phyloP scores from a whole-genome alignment of 2,329 filamentous ascomycete genomes.

The Pseudocercospora ulei region DNA sequence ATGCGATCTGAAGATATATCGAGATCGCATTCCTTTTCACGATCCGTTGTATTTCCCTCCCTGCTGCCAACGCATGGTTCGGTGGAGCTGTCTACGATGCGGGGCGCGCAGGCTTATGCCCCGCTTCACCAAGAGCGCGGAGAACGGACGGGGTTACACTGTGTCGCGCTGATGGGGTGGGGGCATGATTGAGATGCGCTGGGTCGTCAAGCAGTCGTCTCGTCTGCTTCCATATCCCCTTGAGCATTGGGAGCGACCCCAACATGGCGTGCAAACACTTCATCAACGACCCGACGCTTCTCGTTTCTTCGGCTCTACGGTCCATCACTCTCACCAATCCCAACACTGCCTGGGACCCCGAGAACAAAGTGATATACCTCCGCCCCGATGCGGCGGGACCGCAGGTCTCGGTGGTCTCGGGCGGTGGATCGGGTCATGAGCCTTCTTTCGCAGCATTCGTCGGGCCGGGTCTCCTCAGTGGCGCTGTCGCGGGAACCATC shows the following conservation, averaged over 20 bases:
- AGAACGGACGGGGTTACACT: slow-evolving; percentile 3
- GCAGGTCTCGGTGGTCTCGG: slow-evolving; percentile 72
- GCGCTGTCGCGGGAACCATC: slow-evolving; percentile 75
- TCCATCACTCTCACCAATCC: slow-evolving; percentile 77
- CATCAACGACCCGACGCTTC: slow-evolving; percentile 68
- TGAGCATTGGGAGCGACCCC: not conserved
- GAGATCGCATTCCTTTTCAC: not conserved
- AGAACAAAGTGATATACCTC: slow-evolving; percentile 77
- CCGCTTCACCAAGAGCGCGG: slow-evolving; percentile 1
- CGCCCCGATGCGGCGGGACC: slow-evolving; percentile 47
- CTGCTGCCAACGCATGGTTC: slow-evolving; percentile 1
- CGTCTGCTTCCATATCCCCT: not conserved
- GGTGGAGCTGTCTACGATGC: slow-evolving; percentile 1
- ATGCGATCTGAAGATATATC: too few relatives aligned
- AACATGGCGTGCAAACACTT: slow-evolving; percentile 59
- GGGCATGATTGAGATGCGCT: slow-evolving; percentile 1
- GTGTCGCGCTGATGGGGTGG: not conserved
- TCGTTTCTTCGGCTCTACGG: slow-evolving; percentile 67
- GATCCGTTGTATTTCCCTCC: not conserved
- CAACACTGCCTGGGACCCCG: slow-evolving; percentile 62
- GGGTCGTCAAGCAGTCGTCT: not conserved
- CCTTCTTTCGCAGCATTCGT: slow-evolving; percentile 81
- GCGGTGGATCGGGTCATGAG: slow-evolving; percentile 84
- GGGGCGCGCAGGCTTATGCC: too few relatives aligned
- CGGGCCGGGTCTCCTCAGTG: slow-evolving; percentile 67